These are phyloP conservation scores for Aspergillus campestris DNA, from an alignment of 495 filamentous ascomycete species.

Conservation along the genomic window DNA sequence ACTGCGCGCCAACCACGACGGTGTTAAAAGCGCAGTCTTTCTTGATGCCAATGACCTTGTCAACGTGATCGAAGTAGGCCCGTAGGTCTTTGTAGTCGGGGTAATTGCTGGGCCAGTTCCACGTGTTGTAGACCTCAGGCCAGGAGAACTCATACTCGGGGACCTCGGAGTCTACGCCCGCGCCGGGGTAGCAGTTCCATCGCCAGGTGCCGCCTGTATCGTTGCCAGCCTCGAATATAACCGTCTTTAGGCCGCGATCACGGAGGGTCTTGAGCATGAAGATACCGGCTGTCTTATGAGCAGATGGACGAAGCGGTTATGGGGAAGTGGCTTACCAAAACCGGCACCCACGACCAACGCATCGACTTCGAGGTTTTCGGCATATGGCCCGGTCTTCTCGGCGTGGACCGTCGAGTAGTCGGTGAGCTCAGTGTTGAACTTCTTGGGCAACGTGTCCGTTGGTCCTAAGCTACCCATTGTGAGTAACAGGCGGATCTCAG, in stretches of 20 bases:
- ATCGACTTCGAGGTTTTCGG: constrained; percentile 33
- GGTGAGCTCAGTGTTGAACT: too few species aligned
- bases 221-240: constrained; percentile 38
- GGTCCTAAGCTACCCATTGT: too few species aligned
- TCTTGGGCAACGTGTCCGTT: too few species aligned
- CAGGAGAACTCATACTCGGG: constrained; percentile 45
- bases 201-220: constrained; percentile 44
- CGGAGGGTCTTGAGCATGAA: constrained; percentile 27
- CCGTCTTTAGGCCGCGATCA: constrained; percentile 24
- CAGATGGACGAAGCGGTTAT: too few species aligned
- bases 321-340: constrained; percentile 18
- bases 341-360: constrained; percentile 46
- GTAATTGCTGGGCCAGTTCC: constrained; percentile 45
- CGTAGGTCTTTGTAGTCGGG: constrained; percentile 42
- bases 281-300: constrained; percentile 5
- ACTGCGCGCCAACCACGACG: constrained; percentile 36
- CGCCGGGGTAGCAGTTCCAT: constrained; percentile 46
- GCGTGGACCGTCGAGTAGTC: too few species aligned
- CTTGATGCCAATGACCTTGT: constrained; percentile 39
- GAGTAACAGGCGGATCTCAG: too few species aligned
- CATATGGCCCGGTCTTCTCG: constrained; percentile 3
- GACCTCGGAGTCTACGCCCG: constrained; percentile 41
- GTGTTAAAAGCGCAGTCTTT: constrained; percentile 46
- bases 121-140: constrained; percentile 44
- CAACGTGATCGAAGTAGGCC: constrained; percentile 49